Evolutionary conservation across 495 filamentous ascomycete species (phyloP).

Genomic region (Bacidia rubella): DNA sequence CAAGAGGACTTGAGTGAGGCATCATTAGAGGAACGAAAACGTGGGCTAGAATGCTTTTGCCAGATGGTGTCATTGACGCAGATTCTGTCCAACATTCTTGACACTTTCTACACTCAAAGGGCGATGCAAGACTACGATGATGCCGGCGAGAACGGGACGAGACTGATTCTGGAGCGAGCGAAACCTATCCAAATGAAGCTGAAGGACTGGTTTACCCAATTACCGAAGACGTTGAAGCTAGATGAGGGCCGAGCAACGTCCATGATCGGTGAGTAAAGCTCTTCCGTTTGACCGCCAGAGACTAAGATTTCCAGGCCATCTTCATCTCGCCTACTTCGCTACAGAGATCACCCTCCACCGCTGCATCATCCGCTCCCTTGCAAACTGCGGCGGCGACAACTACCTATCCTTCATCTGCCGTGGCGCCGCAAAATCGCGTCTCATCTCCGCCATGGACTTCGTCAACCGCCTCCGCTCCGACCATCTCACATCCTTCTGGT

Average conservation of each 20-base stretch:
- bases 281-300: constrained; percentile 23
- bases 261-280: constrained; percentile 20
- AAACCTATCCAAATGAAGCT: constrained; percentile 47
- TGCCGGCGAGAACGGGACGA: constrained; percentile 35
- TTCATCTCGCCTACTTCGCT: constrained; percentile 49
- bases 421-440: constrained; percentile 52
- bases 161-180: constrained; percentile 44
- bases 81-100: constrained; percentile 47
- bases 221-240: constrained; percentile 41
- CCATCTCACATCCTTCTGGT: constrained; percentile 44
- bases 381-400: constrained; percentile 24
- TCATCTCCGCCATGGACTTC: constrained; percentile 46
- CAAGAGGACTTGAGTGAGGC: constrained; percentile 18
- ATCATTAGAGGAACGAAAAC: constrained; percentile 29
- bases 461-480: constrained; percentile 41
- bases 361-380: constrained; percentile 42
- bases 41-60: constrained; percentile 39
- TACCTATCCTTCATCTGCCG: constrained; percentile 73
- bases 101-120: constrained; percentile 46
- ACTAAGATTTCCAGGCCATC: constrained; percentile 30
- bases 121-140: constrained; percentile 40
- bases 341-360: constrained; percentile 50
- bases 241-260: constrained; percentile 27
- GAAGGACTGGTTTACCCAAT: constrained; percentile 43
- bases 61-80: constrained; percentile 46